These are phyloP conservation scores for Flaveria brownii DNA, from an alignment of 129 eudicot species.

Conservation along the genomic window DNA sequence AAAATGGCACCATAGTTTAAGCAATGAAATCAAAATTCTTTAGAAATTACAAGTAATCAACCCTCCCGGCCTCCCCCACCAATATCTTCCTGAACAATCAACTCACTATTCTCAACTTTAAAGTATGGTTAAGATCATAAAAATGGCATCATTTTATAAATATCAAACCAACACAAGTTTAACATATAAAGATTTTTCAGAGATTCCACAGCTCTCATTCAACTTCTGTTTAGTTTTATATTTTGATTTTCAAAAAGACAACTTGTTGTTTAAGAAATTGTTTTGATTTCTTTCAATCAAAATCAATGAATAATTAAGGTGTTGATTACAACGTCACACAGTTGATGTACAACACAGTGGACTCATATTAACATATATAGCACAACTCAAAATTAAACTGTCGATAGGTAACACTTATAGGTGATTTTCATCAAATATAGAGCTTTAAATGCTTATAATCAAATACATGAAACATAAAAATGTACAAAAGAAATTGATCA, in stretches of 20 bases:
- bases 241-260: neutral
- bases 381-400: neutral
- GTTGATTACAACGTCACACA: neutral
- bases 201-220: neutral
- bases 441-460: neutral
- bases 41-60: neutral
- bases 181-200: neutral
- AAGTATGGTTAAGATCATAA: neutral
- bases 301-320: neutral
- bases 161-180: neutral
- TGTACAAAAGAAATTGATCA: slow-evolving; percentile 5
- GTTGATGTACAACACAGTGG: neutral
- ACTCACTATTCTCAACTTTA: neutral
- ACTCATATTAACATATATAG: neutral
- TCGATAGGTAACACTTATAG: neutral
- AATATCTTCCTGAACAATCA: neutral
- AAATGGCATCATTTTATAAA: no score
- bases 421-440: neutral
- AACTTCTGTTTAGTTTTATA: neutral
- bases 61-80: neutral
- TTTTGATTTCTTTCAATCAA: neutral
- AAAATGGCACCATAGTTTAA: neutral
- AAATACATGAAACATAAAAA: neutral
- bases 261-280: neutral
- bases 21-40: neutral